phyloP scores from a whole-genome alignment of 2,329 filamentous ascomycete genomes.

The Ophiocordyceps camponoti-saundersi region DNA sequence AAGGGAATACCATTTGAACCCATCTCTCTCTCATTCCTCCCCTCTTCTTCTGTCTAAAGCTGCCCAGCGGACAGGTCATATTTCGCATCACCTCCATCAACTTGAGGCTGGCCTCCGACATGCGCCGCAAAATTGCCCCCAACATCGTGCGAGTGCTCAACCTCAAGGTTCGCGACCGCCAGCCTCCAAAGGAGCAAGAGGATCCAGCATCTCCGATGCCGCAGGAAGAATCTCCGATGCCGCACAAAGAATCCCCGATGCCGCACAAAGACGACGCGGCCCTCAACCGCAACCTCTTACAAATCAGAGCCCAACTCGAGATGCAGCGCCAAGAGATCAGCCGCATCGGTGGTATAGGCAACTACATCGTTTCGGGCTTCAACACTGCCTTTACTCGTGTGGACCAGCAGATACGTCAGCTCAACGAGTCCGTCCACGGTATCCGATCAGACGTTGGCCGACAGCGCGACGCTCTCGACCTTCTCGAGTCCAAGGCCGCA shows the following conservation, averaged over 20 bases:
- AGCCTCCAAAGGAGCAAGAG: background rate
- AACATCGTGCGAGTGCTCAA: slow-evolving; percentile 15
- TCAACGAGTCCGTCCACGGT: slow-evolving; percentile 12
- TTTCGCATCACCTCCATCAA: slow-evolving; percentile 13
- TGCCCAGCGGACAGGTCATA: slow-evolving; percentile 17
- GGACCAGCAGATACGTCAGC: slow-evolving; percentile 14
- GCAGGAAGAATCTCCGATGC: no score
- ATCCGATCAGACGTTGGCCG: slow-evolving; percentile 9
- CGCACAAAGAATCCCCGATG: no score
- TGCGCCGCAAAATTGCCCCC: slow-evolving; percentile 10
- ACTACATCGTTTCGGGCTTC: slow-evolving; percentile 18
- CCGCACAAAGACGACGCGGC: background rate
- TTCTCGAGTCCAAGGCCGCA: slow-evolving; percentile 10
- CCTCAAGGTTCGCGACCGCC: slow-evolving; percentile 5
- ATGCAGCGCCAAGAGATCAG: slow-evolving; percentile 17
- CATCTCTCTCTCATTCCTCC: background rate
- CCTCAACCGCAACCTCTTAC: slow-evolving; percentile 7
- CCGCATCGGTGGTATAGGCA: slow-evolving; percentile 18
- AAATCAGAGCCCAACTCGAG: slow-evolving; percentile 16
- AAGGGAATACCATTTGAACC: slow-evolving; percentile 3
- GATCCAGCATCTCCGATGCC: no score
- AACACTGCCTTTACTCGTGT: slow-evolving; percentile 17
- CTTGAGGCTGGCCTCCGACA: slow-evolving; percentile 7
- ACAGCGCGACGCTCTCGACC: slow-evolving; percentile 10
- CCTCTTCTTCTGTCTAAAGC: slow-evolving; percentile 1